Base-by-base conservation (phyloP, 257 asterid species). In the Solanum sparsipilum region DNA sequence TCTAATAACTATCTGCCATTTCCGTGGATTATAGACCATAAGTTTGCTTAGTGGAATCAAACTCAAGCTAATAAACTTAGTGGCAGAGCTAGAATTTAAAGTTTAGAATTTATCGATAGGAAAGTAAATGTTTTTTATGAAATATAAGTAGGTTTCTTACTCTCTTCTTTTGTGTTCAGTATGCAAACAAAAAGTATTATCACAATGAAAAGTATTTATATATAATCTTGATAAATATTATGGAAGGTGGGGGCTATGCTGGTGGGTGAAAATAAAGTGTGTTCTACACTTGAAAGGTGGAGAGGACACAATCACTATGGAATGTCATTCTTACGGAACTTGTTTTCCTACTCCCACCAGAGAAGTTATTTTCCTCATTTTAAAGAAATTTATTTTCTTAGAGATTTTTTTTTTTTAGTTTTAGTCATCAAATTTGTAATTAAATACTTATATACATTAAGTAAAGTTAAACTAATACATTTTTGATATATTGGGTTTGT, bases 141-240 rank as follows among this genome's bases (percentile, higher is more conserved):
- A 70, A 29, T 7, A 29, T 6, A 70, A 29, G 3, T 70, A 13
- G 10, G 3, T 13, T 29, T 29, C 1, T 65, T 9, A 2, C 4
- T 2, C 8, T 9, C 6, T n/a, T 27, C 3, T 67, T 13, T 3
- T 15, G 1, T 7, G 18, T 7, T 1, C 5, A 27, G 0, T 13
- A 27, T 15, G 4, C 7, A 27, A 68, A 6, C 7, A 25, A 0
- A 27, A 70, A 1, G 4, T 13, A 29, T 29, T 67, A 70, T 68
- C 20, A 0, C 7, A 29, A 68, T 13, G 16, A 13, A 68, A 68
- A 67, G 9, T 67, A 27, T 67, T 27, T 25, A 27, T 68, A 12
- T 68, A 68, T 68, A 29, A 68, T 27, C 2, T 27, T 1, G 74
- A 68, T 29, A 27, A 27, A 25, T 27, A 13, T 1, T 27, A 67